phyloP scores from a whole-genome alignment of 1,139 yeast genomes.

The Candida labiduridarum region DNA sequence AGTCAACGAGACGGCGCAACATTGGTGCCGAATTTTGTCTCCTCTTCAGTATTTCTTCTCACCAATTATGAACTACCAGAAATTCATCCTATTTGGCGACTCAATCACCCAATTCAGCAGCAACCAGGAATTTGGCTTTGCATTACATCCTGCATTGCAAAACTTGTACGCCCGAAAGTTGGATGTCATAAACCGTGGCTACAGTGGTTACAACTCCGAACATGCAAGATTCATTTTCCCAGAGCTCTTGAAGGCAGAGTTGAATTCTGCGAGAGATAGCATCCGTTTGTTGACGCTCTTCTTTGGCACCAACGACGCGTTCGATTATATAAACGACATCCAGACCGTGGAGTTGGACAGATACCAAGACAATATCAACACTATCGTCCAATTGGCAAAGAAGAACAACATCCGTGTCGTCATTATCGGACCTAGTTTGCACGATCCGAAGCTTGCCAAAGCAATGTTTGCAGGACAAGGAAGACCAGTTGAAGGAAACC shows the following conservation, averaged over 20 bases:
- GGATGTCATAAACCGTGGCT: conserved; percentile 64
- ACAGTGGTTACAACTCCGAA: conserved; percentile 60
- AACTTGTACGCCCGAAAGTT: conserved; percentile 50
- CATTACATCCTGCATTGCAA: conserved; percentile 54
- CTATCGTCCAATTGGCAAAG: conserved; percentile 40
- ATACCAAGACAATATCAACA: conserved; percentile 48
- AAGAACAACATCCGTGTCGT: conserved; percentile 49
- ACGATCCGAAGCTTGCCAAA: conserved; percentile 34
- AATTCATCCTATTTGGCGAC: conserved; percentile 67
- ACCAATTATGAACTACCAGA: conserved; percentile 38
- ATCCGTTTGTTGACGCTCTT: conserved; percentile 55
- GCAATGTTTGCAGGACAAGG: conserved; percentile 9
- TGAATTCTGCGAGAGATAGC: conserved; percentile 27
- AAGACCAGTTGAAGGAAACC: conserved; percentile 13
- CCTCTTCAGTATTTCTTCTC: no score
- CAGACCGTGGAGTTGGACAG: conserved; percentile 59
- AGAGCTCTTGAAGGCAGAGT: conserved; percentile 46
- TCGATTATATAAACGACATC: conserved; percentile 52
- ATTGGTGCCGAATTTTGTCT: no score
- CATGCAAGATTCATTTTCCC: conserved; percentile 53
- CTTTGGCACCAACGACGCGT: conserved; percentile 79
- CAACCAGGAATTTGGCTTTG: conserved; percentile 39
- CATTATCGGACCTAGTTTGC: conserved; percentile 66
- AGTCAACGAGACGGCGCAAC: no score
- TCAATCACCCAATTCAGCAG: conserved; percentile 63